A percentile compares a stretch with the other conserved stretches of the same genome.
Conservation (phyloP, 306 rosid genomes). For the Pueraria montana region DNA sequence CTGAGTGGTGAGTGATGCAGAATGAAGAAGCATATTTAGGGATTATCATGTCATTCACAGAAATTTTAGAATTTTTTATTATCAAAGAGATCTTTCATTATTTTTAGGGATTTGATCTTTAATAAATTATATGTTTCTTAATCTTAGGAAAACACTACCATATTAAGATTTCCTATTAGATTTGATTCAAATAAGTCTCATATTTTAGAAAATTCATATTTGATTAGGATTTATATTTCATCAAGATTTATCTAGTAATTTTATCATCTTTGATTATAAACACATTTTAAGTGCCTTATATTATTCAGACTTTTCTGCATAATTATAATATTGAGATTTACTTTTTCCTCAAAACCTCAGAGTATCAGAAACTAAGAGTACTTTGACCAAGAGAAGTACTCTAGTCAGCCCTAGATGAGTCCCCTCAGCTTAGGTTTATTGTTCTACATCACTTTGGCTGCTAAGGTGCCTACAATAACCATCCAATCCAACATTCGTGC, state of each 20-base stretch:
- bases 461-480: constrained; percentile 26
- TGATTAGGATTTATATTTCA: neutral
- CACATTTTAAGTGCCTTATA: neutral
- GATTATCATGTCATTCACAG: neutral
- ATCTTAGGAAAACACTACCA: neutral
- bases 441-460: constrained; percentile 16
- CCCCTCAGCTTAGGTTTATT: constrained; percentile 8
- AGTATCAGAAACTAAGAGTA: neutral
- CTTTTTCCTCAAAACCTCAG: neutral
- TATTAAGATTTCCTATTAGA: neutral
- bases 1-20: constrained; percentile 16
- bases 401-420: neutral
- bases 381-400: neutral
- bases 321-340: neutral
- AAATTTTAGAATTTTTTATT: neutral
- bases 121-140: constrained; percentile 1
- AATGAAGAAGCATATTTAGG: neutral
- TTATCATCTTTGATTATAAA: constrained; percentile 1
- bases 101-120: neutral
- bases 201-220: neutral
- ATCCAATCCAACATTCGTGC: constrained; percentile 11
- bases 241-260: neutral
- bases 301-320: neutral
- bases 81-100: constrained; percentile 20
- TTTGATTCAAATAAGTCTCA: neutral